Conservation (phyloP, 23 red algal genomes). For the Gracilaria caudata region DNA sequence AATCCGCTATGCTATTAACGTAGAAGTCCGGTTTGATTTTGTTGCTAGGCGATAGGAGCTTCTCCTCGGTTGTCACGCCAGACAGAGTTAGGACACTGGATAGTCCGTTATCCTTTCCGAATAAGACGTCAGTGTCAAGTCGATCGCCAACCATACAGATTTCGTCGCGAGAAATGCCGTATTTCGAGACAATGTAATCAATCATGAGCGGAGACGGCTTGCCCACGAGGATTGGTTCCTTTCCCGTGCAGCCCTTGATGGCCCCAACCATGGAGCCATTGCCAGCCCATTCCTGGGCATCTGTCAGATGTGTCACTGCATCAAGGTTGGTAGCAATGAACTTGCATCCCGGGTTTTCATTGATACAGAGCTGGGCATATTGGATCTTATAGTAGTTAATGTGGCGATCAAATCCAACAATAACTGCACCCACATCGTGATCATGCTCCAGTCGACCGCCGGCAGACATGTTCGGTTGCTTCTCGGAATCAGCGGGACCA, state of each 20-base stretch:
- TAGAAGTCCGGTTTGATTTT: conserved; percentile 84
- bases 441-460: conserved; percentile 86
- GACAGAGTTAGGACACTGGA: conserved; percentile 80
- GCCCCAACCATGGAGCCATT: conserved; percentile 99
- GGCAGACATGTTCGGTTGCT: conserved; percentile 85
- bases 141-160: conserved; percentile 99
- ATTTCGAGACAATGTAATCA: conserved; percentile 94
- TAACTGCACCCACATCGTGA: conserved; percentile 95
- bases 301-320: conserved; percentile 96
- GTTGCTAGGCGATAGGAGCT: conserved; percentile 50
- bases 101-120: conserved; percentile 96
- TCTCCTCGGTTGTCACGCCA: conserved; percentile 93
- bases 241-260: conserved; percentile 94
- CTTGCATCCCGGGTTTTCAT: conserved; percentile 84
- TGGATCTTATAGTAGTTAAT: conserved; percentile 99
- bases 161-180: conserved; percentile 69
- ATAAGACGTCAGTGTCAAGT: conserved; percentile 97
- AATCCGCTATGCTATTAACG: conserved; percentile 90
- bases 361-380: conserved; percentile 98
- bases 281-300: conserved; percentile 99
- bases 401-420: conserved; percentile 98
- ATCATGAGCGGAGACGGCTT: conserved; percentile 97
- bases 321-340: conserved; percentile 99
- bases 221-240: conserved; percentile 96
- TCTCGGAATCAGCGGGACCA: conserved; percentile 85